phyloP scores from a whole-genome alignment of 2,329 filamentous ascomycete genomes.

The Botrytis squamosa region DNA sequence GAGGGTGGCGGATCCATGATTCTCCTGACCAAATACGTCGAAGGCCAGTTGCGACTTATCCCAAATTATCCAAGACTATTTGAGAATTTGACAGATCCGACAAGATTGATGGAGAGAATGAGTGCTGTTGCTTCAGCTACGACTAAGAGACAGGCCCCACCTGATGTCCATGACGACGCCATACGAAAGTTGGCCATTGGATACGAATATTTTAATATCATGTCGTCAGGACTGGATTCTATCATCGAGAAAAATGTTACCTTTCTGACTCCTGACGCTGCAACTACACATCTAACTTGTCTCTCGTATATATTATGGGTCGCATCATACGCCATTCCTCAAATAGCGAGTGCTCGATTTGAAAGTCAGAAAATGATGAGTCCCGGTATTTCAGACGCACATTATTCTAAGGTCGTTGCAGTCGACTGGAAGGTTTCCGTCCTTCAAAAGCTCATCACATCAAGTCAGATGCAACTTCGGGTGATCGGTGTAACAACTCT shows the following conservation, averaged over 20 bases:
- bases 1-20: slow-evolving; percentile 45
- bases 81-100: slow-evolving; percentile 35
- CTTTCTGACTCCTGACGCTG: slow-evolving; percentile 48
- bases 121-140: slow-evolving; percentile 29
- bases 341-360: slow-evolving; percentile 28
- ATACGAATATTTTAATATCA: slow-evolving; percentile 46
- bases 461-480: slow-evolving; percentile 86
- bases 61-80: slow-evolving; percentile 48
- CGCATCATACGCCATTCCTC: slow-evolving; percentile 39
- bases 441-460: slow-evolving; percentile 71
- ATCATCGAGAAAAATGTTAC: slow-evolving; percentile 58
- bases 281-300: slow-evolving; percentile 42
- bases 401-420: slow-evolving; percentile 35
- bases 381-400: slow-evolving; percentile 30
- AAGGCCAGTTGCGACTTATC: slow-evolving; percentile 44
- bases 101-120: slow-evolving; percentile 30
- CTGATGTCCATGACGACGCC: slow-evolving; percentile 32
- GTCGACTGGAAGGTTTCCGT: slow-evolving; percentile 65
- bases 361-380: slow-evolving; percentile 34
- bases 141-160: slow-evolving; percentile 23
- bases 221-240: slow-evolving; percentile 45
- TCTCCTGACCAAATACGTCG: slow-evolving; percentile 46
- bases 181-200: slow-evolving; percentile 43
- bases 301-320: slow-evolving; percentile 48
- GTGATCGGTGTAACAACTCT: slow-evolving; percentile 75